Conservation (phyloP, 176 grass and related monocot genomes). For the Eragrostis nindensis region DNA sequence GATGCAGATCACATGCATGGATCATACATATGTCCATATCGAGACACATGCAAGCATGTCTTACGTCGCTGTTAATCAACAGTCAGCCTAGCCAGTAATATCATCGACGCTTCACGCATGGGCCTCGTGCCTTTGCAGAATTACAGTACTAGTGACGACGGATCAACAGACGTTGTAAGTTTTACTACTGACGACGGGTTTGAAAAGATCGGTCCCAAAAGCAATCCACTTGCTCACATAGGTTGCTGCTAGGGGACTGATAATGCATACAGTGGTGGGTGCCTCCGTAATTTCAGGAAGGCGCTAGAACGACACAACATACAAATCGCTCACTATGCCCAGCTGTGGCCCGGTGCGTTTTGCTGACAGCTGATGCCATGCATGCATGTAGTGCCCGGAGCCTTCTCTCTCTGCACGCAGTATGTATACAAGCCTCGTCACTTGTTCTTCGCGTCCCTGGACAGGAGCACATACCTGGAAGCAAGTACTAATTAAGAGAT, state of each 20-base stretch:
- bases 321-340: slow-evolving; percentile 41
- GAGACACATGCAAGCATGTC: background rate
- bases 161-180: no score
- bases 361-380: background rate
- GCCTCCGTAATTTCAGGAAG: slow-evolving; percentile 33
- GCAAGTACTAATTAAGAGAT: background rate
- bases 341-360: background rate
- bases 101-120: background rate
- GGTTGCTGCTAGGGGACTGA: background rate
- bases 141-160: no score
- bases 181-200: no score
- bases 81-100: background rate
- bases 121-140: no score
- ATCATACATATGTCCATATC: background rate
- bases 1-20: background rate
- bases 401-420: background rate
- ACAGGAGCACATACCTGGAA: background rate
- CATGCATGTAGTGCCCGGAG: slow-evolving; percentile 2
- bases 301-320: slow-evolving; percentile 4
- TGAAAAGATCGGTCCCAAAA: no score
- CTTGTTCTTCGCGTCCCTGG: background rate
- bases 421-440: background rate
- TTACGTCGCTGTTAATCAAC: background rate
- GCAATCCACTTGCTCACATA: no score
- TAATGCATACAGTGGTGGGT: background rate